Evolutionary conservation across 2,329 filamentous ascomycete species (phyloP), one percentile per base, ranked within the genome.

Genomic region (Paracamarosporium sp.): DNA sequence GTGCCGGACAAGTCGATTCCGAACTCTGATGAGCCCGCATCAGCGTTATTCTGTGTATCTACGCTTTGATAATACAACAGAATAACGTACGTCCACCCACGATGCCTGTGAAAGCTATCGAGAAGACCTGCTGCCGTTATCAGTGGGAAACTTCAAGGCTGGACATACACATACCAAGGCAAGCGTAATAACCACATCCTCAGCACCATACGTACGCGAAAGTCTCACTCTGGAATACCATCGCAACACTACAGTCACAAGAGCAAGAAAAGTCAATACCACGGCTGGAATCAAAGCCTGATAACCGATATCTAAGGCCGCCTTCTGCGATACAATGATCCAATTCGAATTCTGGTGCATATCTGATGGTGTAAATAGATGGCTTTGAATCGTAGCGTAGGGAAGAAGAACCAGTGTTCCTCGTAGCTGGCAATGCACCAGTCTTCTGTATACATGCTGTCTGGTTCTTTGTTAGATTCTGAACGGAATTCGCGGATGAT

Each of bases 101-200:
- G 4, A 72, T 56, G n/a, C 44, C 63, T 2, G 66, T 70, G 53
- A 69, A 65, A 2, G 63, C 62, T 11, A 74, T 65, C 3, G 72
- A 74, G 22, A 72, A 50, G 3, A 69, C 27, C 69, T 75, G n/a
- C 5, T n/a, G 17, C 17, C 9, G 15, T 59, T 36, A 59, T 30
- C 4, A 12, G 6, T 6, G 25, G n/a, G 9, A n/a, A 11, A 9
- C 5, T n/a, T 7, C 1, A 47, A 17, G 11, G 11, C 5, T 15
- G 41, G 12, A 25, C 30, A 17, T 27, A 8, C 3, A 61, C 68
- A 25, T 57, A 73, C 72, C 56, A 73, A 28, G 3, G 73, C 65
- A 22, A 58, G 43, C 3, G 63, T 67, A 8, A 76, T 58, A 2
- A 73, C 17, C 27, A 66, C 62, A 58, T 77, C 75, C 38, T 76